Evolutionary conservation across 257 asterid genomes (phyloP).

Genomic region (Catharanthus roseus): DNA sequence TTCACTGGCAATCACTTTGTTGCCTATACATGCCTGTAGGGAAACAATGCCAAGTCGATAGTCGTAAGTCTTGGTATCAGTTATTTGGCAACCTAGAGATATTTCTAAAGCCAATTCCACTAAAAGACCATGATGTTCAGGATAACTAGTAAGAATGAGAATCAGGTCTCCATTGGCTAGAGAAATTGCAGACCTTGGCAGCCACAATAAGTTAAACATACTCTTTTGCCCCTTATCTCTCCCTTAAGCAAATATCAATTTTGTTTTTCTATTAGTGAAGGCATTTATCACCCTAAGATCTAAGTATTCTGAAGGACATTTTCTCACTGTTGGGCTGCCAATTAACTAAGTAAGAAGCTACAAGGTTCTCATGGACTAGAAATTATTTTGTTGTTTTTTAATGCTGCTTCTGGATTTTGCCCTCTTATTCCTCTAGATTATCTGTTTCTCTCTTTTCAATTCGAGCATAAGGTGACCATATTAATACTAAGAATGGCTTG

Average conservation of each 20-base stretch:
- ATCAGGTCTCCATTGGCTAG: not conserved
- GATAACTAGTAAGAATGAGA: not conserved
- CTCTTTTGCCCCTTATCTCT: not conserved
- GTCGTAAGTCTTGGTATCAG: not conserved
- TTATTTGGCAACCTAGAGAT: not conserved
- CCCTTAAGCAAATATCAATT: not conserved
- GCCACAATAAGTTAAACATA: not conserved
- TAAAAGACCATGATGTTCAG: not conserved
- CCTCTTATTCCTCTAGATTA: not conserved
- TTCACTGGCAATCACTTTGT: constrained; percentile 98
- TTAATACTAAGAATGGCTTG: no score
- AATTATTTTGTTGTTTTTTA: not conserved
- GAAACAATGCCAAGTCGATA: constrained; percentile 6
- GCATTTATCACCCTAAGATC: not conserved
- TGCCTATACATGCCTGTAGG: constrained; percentile 84
- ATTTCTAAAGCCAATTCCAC: not conserved
- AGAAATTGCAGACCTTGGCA: not conserved
- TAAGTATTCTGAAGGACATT: not conserved
- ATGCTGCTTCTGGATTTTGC: not conserved
- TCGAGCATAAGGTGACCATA: no score
- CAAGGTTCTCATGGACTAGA: not conserved
- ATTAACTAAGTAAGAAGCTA: not conserved
- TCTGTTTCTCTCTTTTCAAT: not conserved
- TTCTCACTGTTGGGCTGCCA: not conserved
- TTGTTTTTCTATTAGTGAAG: not conserved